Evolutionary conservation across 2,329 filamentous ascomycete genomes (phyloP), one percentile per base, ranked within the genome.

Genomic region (Cercospora nicotianae): DNA sequence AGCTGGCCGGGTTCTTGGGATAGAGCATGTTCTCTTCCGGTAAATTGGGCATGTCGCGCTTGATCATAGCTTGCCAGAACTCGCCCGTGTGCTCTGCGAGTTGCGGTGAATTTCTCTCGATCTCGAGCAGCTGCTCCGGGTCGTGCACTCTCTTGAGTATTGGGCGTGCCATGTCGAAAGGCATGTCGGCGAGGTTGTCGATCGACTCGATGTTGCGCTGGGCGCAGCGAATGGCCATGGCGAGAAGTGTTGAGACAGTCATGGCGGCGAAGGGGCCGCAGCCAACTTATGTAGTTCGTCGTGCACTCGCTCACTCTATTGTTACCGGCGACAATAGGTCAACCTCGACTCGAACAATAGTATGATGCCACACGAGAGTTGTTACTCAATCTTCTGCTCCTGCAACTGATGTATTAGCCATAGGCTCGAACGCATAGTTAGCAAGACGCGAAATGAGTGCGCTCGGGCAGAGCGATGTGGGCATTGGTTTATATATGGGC

Each of bases 31-130:
- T 88, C 48, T 83, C 59, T 23, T 65, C 58, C 28, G 61, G 16
- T 78, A 88, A 90, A 65, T 87, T 81, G 1, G 89, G 88, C 69
- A 97, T 91, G 74, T 97, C 89, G 59, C 89, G 87, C 62, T 87
- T 86, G 78, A 98, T 95, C 75, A 97, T 87, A 30, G 87, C 86
- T 51, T 88, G 80, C 94, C 94, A 97, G 69, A 94, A 82, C 73
- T 93, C 90, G 20, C 82, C 85, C 45, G 89, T 89, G 65, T 91
- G 84, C 42, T 88, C 87, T 69, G 87, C 83, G 62, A 97, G 85
- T 71, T 96, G 92, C 0, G 93, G 91, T 5, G 90, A 94, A 75
- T 89, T 88, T 61, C 85, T 69, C 80, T 97, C 94, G 67, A 97
- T 85, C 66, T 85, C 79, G 72, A 82, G 80, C 33, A 98, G 87